Evolutionary conservation across 2,329 filamentous ascomycete genomes (phyloP).

Genomic region (Cladosporium phlei): DNA sequence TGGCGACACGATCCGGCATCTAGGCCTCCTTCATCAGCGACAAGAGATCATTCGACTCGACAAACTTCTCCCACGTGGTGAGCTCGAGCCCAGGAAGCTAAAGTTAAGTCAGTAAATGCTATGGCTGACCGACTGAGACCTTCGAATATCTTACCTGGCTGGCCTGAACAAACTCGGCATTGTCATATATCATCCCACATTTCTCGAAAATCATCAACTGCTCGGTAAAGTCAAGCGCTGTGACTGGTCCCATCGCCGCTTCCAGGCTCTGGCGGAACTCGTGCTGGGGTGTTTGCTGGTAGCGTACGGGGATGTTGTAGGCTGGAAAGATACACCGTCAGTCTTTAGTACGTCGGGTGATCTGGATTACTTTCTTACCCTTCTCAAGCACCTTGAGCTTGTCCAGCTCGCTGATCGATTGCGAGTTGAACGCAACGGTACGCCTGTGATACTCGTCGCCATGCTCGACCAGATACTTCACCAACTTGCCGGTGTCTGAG

Average conservation of each 20-base stretch:
- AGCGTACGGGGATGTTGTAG: slow-evolving; percentile 10
- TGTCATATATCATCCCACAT: slow-evolving; percentile 9
- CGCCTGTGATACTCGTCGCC: not conserved
- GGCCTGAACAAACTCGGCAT: slow-evolving; percentile 1
- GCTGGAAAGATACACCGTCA: not conserved
- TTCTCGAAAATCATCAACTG: slow-evolving; percentile 12
- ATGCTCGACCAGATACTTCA: slow-evolving; percentile 5
- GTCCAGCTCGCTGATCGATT: slow-evolving; percentile 2
- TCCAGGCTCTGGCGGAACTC: slow-evolving; percentile 2
- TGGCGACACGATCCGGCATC: too few relatives aligned
- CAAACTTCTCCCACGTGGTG: slow-evolving; percentile 5
- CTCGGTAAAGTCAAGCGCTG: slow-evolving; percentile 9
- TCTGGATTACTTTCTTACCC: too few relatives aligned
- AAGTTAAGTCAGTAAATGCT: not conserved
- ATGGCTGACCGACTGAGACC: too few relatives aligned
- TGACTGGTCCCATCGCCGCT: slow-evolving; percentile 3
- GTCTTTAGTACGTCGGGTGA: too few relatives aligned
- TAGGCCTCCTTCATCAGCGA: slow-evolving; percentile 1
- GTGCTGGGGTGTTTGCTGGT: slow-evolving; percentile 3
- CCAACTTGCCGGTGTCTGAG: slow-evolving; percentile 7
- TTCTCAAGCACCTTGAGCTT: not conserved
- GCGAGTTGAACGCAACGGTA: slow-evolving; percentile 6
- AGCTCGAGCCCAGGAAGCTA: slow-evolving; percentile 4
- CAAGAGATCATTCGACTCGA: not conserved
- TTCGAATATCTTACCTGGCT: slow-evolving; percentile 3